phyloP scores from a whole-genome alignment of 179 eudicot species.

The Carnegiea gigantea region DNA sequence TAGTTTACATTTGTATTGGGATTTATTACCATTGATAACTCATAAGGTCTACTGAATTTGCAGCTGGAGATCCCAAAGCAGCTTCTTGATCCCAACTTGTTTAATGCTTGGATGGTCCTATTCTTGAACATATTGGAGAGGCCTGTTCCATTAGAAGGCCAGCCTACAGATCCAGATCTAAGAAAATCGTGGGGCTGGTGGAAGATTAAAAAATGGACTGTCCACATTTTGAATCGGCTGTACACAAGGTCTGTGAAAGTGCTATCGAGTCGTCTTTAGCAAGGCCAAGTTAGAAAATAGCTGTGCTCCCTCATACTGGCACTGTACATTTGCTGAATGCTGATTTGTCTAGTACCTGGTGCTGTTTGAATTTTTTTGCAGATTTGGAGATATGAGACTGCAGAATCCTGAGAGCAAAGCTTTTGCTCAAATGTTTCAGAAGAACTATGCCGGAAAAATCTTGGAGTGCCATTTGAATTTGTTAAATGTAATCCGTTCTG shows the following conservation, averaged over 20 bases:
- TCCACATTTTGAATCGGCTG: conserved; percentile 91
- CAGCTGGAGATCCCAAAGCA: conserved; percentile 98
- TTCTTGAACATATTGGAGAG: conserved; percentile 89
- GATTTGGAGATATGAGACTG: conserved; percentile 89
- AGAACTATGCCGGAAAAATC: conserved; percentile 88
- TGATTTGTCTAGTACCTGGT: not conserved
- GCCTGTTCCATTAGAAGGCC: conserved; percentile 95
- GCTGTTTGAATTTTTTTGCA: conserved; percentile 22
- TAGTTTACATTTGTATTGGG: not conserved
- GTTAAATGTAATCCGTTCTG: conserved; percentile 79
- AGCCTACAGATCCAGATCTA: conserved; percentile 85
- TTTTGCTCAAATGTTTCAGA: conserved; percentile 94
- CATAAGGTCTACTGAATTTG: conserved; percentile 8
- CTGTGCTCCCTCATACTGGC: not conserved
- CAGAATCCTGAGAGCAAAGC: conserved; percentile 91
- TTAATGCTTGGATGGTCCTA: conserved; percentile 97
- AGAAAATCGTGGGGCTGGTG: conserved; percentile 99
- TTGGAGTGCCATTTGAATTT: conserved; percentile 95
- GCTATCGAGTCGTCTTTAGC: not conserved
- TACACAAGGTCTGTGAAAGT: conserved; percentile 68
- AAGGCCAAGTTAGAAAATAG: not conserved
- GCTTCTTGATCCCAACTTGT: conserved; percentile 81
- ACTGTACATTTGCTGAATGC: no score
- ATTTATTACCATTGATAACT: not conserved
- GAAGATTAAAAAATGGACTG: conserved; percentile 99